phyloP scores from a whole-genome alignment of 2,329 filamentous ascomycete species.

The Phialophora tarda region DNA sequence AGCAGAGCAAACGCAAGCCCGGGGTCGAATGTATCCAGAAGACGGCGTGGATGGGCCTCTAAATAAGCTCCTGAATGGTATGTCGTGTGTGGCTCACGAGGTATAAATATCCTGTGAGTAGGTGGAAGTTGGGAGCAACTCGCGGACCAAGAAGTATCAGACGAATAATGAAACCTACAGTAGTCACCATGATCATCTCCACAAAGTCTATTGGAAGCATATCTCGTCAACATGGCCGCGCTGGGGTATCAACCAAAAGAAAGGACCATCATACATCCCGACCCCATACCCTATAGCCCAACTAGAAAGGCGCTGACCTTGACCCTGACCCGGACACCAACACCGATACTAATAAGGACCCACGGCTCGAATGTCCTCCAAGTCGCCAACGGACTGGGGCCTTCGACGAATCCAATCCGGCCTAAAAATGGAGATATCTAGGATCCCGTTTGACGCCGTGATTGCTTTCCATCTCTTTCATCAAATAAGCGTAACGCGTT shows the following conservation, averaged over 20 bases:
- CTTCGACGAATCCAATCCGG: not conserved
- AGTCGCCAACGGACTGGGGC: not conserved
- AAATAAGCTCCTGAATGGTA: not conserved
- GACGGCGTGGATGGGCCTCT: constrained; percentile 72
- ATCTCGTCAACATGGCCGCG: not conserved
- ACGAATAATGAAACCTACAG: not conserved
- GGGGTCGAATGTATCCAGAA: constrained; percentile 93
- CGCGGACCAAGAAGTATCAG: too few relatives aligned
- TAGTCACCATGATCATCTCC: not conserved
- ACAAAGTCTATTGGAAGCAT: not conserved
- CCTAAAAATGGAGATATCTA: too few relatives aligned
- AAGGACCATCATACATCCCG: not conserved
- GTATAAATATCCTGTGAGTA: not conserved
- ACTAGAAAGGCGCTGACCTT: not conserved
- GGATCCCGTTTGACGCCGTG: not conserved
- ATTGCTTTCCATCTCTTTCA: not conserved
- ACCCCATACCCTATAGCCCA: not conserved
- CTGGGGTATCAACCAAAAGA: not conserved
- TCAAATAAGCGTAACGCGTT: not conserved
- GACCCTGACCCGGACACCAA: not conserved
- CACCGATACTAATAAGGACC: not conserved
- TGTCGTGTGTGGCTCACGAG: not conserved
- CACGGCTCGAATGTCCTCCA: not conserved
- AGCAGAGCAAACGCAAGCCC: constrained; percentile 60
- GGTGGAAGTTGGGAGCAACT: too few relatives aligned